phyloP scores from a whole-genome alignment of 108 stramenopile genomes.

The Ochromonas danica region DNA sequence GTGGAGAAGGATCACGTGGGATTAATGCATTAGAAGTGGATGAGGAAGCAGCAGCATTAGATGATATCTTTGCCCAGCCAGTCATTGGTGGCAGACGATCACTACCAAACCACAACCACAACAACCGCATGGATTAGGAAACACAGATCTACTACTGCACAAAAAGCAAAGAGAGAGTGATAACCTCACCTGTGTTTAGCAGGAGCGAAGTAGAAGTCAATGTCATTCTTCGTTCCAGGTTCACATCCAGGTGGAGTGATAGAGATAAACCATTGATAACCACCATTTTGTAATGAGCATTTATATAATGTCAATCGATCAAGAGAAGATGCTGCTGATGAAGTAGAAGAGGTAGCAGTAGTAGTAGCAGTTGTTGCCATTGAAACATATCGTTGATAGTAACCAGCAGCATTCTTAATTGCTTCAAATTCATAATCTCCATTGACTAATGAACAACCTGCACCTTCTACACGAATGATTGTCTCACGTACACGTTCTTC shows the following conservation, averaged over 20 bases:
- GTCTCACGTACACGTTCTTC: not conserved
- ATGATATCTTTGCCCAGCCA: no score
- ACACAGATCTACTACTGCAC: no score
- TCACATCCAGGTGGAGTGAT: constrained; percentile 66
- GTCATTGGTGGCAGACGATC: no score
- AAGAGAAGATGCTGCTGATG: no score
- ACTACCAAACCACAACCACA: no score
- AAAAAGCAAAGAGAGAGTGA: no score
- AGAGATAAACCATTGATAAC: constrained; percentile 76
- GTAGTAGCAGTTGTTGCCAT: constrained; percentile 58
- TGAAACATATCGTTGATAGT: constrained; percentile 62
- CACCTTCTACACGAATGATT: constrained; percentile 29
- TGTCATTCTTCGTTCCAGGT: constrained; percentile 74
- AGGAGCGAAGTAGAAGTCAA: constrained; percentile 69
- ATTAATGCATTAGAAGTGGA: no score
- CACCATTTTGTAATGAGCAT: constrained; percentile 76
- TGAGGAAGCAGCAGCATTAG: no score
- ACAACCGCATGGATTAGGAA: no score
- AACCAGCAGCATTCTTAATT: constrained; percentile 61
- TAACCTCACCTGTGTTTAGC: not conserved
- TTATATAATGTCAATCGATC: constrained; percentile 62
- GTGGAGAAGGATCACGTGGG: no score
- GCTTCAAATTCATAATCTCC: constrained; percentile 69
- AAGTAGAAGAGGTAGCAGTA: no score
- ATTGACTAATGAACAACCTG: constrained; percentile 70